Evolutionary conservation across 2,329 filamentous ascomycete species (phyloP), one percentile per base, ranked within the genome.

Genomic region (Elsinoe fawcettii): DNA sequence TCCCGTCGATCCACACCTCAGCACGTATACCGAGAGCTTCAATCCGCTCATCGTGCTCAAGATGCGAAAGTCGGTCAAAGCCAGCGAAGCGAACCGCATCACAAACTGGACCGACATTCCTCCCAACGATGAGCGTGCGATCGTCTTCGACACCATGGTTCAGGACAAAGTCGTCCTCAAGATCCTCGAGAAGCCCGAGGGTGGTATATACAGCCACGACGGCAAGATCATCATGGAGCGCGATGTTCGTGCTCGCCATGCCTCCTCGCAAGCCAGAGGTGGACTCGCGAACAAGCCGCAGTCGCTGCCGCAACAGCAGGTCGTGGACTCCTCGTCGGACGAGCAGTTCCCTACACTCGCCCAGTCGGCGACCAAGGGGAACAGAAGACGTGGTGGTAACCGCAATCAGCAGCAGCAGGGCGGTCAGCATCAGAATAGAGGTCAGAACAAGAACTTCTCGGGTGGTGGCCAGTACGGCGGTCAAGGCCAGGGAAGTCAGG

Each of bases 81-180:
- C 90, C 0, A 81, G 86, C 56, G 91, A 96, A 65, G 91, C 89
- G 14, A 81, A 80, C 57, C 86, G 84, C 66, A 96, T 97, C 59
- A 82, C 84, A 56, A 85, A 87, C 62, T 97, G 92, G 93, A 82
- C 88, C 61, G 83, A 88, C 3, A 78, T 95, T 2, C 74, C 86
- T 0, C 75, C 81, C 4, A 23, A 37, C 9, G 49, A 53, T 20
- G 84, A 90, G 6, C 82, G 87, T 65, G 79, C 83, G 0, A 83
- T 91, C 66, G 79, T 83, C 5, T 90, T 97, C 65, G 88, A 95
- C 61, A 90, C 87, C 0, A 83, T 82, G 0, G 88, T 97, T 1
- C 87, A 87, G 16, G 91, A 97, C 73, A 96, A 95, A 74, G 82
- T 89, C 14, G 78, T 93, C 61, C 73, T 97, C 54, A 81, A 87